phyloP scores from a whole-genome alignment of 2,329 filamentous ascomycete genomes.

The Pyricularia sp. region DNA sequence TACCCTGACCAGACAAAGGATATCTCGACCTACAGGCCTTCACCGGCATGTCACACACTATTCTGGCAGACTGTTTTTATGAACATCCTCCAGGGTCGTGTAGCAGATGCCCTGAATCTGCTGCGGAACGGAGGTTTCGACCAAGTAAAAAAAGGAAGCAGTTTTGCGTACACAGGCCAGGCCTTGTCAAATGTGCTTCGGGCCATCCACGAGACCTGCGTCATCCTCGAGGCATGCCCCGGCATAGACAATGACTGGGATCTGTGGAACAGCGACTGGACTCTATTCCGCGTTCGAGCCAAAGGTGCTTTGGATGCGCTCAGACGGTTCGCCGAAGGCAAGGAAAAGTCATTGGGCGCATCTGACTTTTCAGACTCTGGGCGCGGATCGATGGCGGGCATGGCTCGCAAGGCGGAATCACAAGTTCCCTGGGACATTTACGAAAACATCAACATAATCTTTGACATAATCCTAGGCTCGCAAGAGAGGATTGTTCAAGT shows the following conservation, averaged over 20 bases:
- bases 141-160: constrained; percentile 55
- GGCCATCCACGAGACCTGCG: constrained; percentile 54
- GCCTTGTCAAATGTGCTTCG: constrained; percentile 68
- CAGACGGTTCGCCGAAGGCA: constrained; percentile 64
- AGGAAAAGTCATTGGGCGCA: constrained; percentile 15
- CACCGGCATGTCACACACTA: constrained; percentile 59
- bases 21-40: constrained; percentile 51
- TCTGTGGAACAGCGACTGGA: constrained; percentile 69
- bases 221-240: constrained; percentile 62
- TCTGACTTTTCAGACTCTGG: constrained; percentile 20
- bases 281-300: constrained; percentile 65
- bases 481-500: constrained; percentile 61
- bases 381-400: constrained; percentile 41
- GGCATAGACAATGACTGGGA: constrained; percentile 65
- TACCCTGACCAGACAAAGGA: constrained; percentile 54
- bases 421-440: constrained; percentile 85
- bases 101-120: constrained; percentile 52
- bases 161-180: constrained; percentile 57
- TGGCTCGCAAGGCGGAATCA: constrained; percentile 68
- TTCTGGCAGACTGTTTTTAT: constrained; percentile 82
- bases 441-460: constrained; percentile 68
- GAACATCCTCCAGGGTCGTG: constrained; percentile 61
- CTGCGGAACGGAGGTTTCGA: constrained; percentile 68
- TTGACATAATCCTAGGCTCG: constrained; percentile 67
- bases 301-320: constrained; percentile 57